Evolutionary conservation across 2,329 filamentous ascomycete genomes (phyloP), one percentile per base, ranked within the genome.

Genomic region (Cytospora piceicola): DNA sequence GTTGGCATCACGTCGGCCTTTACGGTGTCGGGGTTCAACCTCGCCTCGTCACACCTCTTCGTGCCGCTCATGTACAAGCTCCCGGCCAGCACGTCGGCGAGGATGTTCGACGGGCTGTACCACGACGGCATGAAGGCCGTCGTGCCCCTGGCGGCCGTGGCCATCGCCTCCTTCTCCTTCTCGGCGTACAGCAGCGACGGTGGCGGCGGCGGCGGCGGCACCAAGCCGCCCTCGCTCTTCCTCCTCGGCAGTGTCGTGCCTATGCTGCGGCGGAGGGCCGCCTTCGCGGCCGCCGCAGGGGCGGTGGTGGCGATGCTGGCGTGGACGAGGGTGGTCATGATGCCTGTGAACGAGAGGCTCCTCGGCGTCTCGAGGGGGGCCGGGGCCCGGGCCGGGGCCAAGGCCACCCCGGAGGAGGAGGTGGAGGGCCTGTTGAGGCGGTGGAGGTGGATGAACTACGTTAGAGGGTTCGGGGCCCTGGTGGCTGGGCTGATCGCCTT

Each of bases 381-480:
- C 24, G 54, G 61, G 17, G 61, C 54, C 24, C 42, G 61, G 17
- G 61, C 42, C 29, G 24, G 32, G 34, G 46, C 54, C 20, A 59
- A 53, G 62, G 55, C 59, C 4, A 32, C 52, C 17, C 36, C 58
- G 34, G 58, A 17, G 14, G 58, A 17, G 14, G 59, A 66, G 34
- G 53, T 65, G 17, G 63, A 58, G 30, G 54, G 51, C 15, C 32
- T 58, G 24, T 32, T 58, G n/a, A 24, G 53, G 27, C 55, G 30
- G 24, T 66, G 64, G 59, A 24, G 49, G 32, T 58, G 64, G 64
- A 66, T 66, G 59, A 66, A 66, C 22, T 57, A 63, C 36, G 54
- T 58, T 8, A 32, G 64, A 3, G 64, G 64, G 3, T 56, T 42
- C 52, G 64, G 42, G 17, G 54, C 64, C 36, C 54, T 66, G 17